Evolutionary conservation across 257 asterid species (phyloP).

Genomic region (Solanum chilense): DNA sequence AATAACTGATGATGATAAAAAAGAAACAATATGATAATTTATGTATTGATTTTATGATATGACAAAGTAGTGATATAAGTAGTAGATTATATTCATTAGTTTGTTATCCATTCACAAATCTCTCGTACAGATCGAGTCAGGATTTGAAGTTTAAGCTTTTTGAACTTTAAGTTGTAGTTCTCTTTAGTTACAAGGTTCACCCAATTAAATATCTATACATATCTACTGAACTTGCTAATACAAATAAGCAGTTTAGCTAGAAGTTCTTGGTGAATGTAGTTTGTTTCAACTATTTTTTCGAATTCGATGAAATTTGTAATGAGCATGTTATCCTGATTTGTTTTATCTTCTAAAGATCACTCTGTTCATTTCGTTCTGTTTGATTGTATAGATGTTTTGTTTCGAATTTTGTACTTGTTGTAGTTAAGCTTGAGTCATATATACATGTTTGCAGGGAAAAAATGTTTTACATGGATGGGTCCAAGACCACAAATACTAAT

Average conservation of each 20-base stretch:
- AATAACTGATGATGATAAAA: too few species aligned
- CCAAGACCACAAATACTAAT: conserved; percentile 29
- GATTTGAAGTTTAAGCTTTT: neutral
- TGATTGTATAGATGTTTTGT: neutral
- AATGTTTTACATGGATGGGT: conserved; percentile 38
- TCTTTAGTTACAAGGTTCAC: neutral
- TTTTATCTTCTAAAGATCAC: neutral
- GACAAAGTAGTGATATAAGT: too few species aligned
- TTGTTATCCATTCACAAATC: neutral
- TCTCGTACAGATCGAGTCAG: neutral
- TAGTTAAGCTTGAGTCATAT: neutral
- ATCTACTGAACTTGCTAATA: neutral
- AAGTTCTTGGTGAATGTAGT: neutral
- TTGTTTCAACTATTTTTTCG: neutral
- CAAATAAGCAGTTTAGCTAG: neutral
- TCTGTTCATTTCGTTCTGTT: neutral
- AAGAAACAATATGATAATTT: too few species aligned
- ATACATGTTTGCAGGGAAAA: conserved; percentile 20
- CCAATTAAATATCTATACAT: neutral
- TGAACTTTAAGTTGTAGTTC: neutral
- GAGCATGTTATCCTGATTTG: neutral
- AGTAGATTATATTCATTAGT: neutral
- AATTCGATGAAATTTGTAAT: neutral
- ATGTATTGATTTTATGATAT: too few species aligned
- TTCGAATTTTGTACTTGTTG: neutral